Percentiles rank a stretch among this genome's conserved stretches.
These are phyloP conservation scores for Moricandia moricandioides DNA, from an alignment of 345 rosid genomes.

Conservation along the genomic window DNA sequence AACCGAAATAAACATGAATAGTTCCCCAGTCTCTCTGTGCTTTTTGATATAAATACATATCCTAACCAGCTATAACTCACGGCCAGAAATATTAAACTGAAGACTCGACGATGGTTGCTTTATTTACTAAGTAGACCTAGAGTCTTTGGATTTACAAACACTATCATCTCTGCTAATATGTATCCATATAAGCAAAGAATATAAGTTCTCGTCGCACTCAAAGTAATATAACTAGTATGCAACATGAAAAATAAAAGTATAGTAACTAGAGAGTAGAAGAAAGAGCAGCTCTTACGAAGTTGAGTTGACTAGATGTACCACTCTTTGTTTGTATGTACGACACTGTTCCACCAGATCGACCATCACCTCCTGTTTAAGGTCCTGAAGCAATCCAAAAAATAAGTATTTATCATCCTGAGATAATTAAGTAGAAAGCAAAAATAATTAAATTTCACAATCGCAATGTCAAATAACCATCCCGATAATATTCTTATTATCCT, in stretches of 20 bases:
- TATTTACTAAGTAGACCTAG: neutral
- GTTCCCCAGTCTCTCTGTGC: neutral
- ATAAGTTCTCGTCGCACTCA: neutral
- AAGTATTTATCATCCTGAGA: conserved; percentile 8
- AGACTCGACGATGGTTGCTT: neutral
- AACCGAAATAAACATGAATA: neutral
- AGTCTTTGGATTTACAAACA: neutral
- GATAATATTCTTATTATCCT: neutral
- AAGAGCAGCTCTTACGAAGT: conserved; percentile 69
- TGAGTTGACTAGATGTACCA: conserved; percentile 96
- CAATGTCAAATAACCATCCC: conserved; percentile 9
- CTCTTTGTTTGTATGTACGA: conserved; percentile 93
- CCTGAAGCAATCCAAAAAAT: conserved; percentile 47
- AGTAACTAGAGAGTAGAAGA: conserved; percentile 12
- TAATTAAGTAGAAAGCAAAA: neutral
- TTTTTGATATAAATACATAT: neutral
- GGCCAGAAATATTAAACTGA: neutral
- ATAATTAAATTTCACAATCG: neutral
- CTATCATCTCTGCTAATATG: neutral
- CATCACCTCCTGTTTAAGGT: conserved; percentile 91
- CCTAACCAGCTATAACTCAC: neutral
- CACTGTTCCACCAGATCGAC: conserved; percentile 97
- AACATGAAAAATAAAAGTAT: conserved; percentile 14
- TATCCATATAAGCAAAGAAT: neutral
- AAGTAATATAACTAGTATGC: neutral